These are phyloP conservation scores for Fistulifera pelliculosa DNA, from an alignment of 108 stramenopile genomes.

Conservation along the genomic window DNA sequence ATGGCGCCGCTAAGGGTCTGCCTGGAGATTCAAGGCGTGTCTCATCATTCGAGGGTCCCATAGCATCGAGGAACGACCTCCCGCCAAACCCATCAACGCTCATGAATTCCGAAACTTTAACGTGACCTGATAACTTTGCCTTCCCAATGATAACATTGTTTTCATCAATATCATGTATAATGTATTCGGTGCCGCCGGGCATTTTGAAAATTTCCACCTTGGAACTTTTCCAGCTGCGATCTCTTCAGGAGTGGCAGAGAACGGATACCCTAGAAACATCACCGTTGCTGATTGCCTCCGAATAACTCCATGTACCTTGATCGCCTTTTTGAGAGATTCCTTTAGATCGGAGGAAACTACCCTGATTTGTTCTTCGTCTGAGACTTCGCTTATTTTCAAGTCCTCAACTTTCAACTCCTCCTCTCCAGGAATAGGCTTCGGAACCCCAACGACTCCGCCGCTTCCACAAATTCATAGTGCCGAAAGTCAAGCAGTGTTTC, in stretches of 20 bases:
- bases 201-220: slow-evolving; percentile 80
- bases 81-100: slow-evolving; percentile 56
- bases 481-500: slow-evolving; percentile 74
- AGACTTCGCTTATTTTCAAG: neutral
- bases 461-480: slow-evolving; percentile 42
- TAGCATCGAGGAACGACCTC: slow-evolving; percentile 19
- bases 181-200: slow-evolving; percentile 79
- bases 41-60: slow-evolving; percentile 1
- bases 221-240: slow-evolving; percentile 43
- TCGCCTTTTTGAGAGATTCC: no score
- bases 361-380: neutral
- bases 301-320: no score
- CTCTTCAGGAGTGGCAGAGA: slow-evolving; percentile 56
- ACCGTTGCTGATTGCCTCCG: slow-evolving; percentile 19
- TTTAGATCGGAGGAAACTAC: no score
- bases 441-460: neutral
- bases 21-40: slow-evolving; percentile 7
- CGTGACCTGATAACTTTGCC: slow-evolving; percentile 43
- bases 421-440: neutral
- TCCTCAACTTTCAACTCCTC: neutral
- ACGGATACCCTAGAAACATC: slow-evolving; percentile 70
- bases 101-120: slow-evolving; percentile 59
- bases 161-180: slow-evolving; percentile 74
- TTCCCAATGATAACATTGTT: slow-evolving; percentile 56
- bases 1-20: slow-evolving; percentile 28